Conservation (phyloP, 495 filamentous ascomycete species). For the Aspergillus kassunensis region DNA sequence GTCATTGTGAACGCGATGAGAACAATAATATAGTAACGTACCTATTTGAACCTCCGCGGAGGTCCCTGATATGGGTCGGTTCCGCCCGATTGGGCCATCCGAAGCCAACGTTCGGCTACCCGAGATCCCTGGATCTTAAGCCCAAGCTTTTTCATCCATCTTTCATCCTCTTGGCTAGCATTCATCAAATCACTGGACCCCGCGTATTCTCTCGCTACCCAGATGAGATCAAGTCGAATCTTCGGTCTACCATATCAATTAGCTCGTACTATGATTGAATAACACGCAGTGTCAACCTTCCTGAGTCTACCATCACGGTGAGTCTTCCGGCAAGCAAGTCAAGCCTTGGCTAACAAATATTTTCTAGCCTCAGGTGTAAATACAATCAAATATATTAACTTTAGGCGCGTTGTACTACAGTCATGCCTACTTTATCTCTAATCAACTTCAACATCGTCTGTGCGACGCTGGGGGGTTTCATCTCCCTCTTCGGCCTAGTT, state of each 20-base stretch:
- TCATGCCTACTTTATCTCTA: constrained; percentile 73
- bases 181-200: not conserved
- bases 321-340: too few relatives aligned
- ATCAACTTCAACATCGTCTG: constrained; percentile 89
- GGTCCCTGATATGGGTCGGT: not conserved
- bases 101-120: not conserved
- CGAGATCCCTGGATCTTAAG: not conserved
- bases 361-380: not conserved
- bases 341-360: not conserved
- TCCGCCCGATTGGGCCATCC: not conserved
- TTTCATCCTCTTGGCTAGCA: not conserved
- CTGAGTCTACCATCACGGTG: too few relatives aligned
- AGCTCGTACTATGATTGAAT: constrained; percentile 39
- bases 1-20: too few relatives aligned
- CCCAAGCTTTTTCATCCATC: not conserved
- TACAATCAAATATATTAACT: not conserved
- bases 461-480: constrained; percentile 78
- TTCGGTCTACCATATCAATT: not conserved
- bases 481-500: constrained; percentile 82
- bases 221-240: constrained; percentile 20
- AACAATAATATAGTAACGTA: too few relatives aligned
- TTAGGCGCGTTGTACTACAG: not conserved
- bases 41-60: not conserved
- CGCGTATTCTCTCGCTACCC: not conserved
- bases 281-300: constrained; percentile 32